Evolutionary conservation across 2,329 filamentous ascomycete genomes (phyloP).

Genomic region (Alternaria incomplexa): DNA sequence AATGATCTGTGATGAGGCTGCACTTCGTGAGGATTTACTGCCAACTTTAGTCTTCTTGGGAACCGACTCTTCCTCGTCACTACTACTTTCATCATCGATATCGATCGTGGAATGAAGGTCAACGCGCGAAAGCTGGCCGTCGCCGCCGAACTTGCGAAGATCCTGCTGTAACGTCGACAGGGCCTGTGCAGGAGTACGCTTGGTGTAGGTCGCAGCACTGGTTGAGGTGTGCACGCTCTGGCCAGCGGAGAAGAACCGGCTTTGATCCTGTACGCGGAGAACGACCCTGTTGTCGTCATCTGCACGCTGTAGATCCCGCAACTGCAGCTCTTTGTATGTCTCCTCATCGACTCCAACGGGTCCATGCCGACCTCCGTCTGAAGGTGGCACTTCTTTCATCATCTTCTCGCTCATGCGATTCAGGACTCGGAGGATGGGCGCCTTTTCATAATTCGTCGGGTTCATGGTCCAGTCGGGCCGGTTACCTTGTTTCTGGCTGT

Average conservation of each 20-base stretch:
- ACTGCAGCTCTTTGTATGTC: slow-evolving; percentile 74
- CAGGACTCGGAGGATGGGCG: slow-evolving; percentile 86
- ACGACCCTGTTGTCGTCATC: slow-evolving; percentile 77
- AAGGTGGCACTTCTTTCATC: slow-evolving; percentile 82
- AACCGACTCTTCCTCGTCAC: slow-evolving; percentile 65
- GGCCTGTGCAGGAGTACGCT: slow-evolving; percentile 73
- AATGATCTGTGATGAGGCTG: slow-evolving; percentile 71
- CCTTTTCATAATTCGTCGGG: slow-evolving; percentile 73
- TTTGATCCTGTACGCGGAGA: slow-evolving; percentile 88
- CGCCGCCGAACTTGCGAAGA: slow-evolving; percentile 56
- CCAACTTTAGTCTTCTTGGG: slow-evolving; percentile 66
- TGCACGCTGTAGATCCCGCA: slow-evolving; percentile 81
- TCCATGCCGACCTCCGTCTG: slow-evolving; percentile 71
- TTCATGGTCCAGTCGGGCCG: slow-evolving; percentile 90
- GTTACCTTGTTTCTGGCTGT: slow-evolving; percentile 86
- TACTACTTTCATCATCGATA: slow-evolving; percentile 68
- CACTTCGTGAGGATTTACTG: slow-evolving; percentile 69
- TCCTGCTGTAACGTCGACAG: slow-evolving; percentile 69
- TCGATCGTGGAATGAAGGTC: slow-evolving; percentile 70
- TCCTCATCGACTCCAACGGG: slow-evolving; percentile 73
- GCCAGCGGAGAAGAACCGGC: slow-evolving; percentile 73
- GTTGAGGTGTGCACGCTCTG: slow-evolving; percentile 52
- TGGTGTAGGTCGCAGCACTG: slow-evolving; percentile 65
- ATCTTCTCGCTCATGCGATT: slow-evolving; percentile 94
- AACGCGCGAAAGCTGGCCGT: slow-evolving; percentile 42